Base-by-base conservation (phyloP, 2,329 filamentous ascomycete species). In the Xylariaceae sp. region DNA sequence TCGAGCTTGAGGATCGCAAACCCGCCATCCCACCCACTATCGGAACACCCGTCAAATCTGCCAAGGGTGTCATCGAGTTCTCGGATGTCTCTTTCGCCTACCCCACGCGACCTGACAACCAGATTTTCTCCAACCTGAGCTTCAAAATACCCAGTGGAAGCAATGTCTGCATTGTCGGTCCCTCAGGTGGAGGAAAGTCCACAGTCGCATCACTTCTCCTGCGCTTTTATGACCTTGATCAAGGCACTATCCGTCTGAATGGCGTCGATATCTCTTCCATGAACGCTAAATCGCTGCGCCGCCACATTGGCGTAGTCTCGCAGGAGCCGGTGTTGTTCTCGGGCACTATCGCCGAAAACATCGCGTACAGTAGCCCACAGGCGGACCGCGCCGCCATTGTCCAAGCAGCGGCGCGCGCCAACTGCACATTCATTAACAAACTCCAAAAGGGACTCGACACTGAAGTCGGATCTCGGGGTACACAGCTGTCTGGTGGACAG, bases 401-500 rank as follows among this genome's bases (percentile, higher is more conserved):
- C 47, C 78, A 82, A 17, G 94, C 93, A 6, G 93, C 93, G 4
- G 79, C 88, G 50, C 86, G 92, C 64, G 93, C 93, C 43, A 98
- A 98, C 66, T 98, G 93, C 65, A 85, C 86, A 21, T 98, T 98
- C 63, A 95, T 98, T 65, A 85, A 86, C 63, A 93, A 98, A 65
- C 94, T 98, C 57, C 93, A 93, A 22, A 90, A 97, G 47, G 93
- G 93, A 4, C 78, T 98, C 6, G 92, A 98, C 62, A 98, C 93
- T 0, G 86, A 87, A 53, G 93, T 95, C 22, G 94, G 94, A 43
- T 86, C 92, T 14, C 80, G 93, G 54, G 93, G 93, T 25, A 91
- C 92, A 2, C 92, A 97, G 67, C 77, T 98, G 1, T 96, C 90
- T 7, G 93, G 93, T 41, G 93, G 93, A 0, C 93, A 98, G 68